phyloP scores from a whole-genome alignment of 768 basidiomycete genomes.

The Lentinula edodes region DNA sequence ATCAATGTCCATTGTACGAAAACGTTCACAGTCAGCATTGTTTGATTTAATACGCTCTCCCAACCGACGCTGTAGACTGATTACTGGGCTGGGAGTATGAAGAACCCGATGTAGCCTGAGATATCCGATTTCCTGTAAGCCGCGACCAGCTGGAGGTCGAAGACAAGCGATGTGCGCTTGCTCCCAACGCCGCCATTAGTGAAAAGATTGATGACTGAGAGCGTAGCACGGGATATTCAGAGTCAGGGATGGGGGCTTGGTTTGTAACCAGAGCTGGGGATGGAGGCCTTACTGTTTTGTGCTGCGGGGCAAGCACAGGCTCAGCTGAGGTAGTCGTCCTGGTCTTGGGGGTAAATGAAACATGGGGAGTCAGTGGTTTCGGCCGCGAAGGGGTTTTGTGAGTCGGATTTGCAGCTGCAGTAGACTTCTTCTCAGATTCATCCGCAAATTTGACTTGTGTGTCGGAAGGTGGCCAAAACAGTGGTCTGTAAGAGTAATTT shows the following conservation, averaged over 20 bases:
- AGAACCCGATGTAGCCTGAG: slow-evolving; percentile 5
- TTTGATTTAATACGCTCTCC: slow-evolving; percentile 15
- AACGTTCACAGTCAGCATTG: not conserved
- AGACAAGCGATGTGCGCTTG: slow-evolving; percentile 22
- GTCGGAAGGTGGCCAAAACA: slow-evolving; percentile 19
- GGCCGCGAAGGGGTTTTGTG: slow-evolving; percentile 2
- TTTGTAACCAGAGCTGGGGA: not conserved
- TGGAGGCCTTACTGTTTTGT: not conserved
- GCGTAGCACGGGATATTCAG: slow-evolving; percentile 7
- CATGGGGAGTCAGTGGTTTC: not conserved
- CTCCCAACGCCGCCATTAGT: not conserved
- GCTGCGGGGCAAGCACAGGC: not conserved
- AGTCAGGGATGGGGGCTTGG: slow-evolving; percentile 13
- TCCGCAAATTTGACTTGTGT: slow-evolving; percentile 38
- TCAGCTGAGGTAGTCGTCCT: not conserved
- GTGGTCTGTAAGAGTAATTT: slow-evolving; percentile 21
- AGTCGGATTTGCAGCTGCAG: slow-evolving; percentile 9
- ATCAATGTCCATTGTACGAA: not conserved
- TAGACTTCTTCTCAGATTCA: not conserved
- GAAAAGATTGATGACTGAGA: not conserved
- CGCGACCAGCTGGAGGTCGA: slow-evolving; percentile 15
- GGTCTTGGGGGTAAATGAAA: not conserved
- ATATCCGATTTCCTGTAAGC: slow-evolving; percentile 5
- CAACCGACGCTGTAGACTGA: slow-evolving; percentile 13
- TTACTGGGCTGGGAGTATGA: slow-evolving; percentile 8